phyloP scores from a whole-genome alignment of 1,284 basidiomycete species.

The Fomitiporia mediterranea region DNA sequence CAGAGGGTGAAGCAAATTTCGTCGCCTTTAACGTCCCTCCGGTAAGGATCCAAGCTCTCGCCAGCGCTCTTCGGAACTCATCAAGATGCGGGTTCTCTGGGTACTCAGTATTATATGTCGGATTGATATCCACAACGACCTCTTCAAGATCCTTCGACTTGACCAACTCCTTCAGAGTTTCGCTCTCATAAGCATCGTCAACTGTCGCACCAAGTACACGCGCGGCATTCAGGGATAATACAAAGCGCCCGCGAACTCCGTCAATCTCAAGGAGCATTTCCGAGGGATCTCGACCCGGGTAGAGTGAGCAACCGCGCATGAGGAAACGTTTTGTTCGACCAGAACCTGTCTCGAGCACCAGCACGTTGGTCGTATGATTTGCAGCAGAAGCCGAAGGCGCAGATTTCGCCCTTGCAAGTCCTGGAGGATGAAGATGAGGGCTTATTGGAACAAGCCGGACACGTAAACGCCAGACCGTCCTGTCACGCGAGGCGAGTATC shows the following conservation, averaged over 20 bases:
- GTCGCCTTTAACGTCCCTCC: constrained; percentile 3
- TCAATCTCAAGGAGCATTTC: constrained; percentile 11
- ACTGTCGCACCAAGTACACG: neutral
- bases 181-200: neutral
- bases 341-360: constrained; percentile 16
- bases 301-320: constrained; percentile 14
- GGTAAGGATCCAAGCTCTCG: constrained; percentile 1
- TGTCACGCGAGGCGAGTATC: constrained; percentile 18
- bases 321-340: constrained; percentile 17
- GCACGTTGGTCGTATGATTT: constrained; percentile 5
- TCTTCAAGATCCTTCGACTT: neutral
- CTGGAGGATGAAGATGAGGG: neutral
- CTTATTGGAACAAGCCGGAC: constrained; percentile 5
- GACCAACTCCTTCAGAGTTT: neutral
- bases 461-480: constrained; percentile 18
- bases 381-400: neutral
- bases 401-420: constrained; percentile 2
- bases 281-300: constrained; percentile 13
- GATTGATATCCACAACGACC: neutral
- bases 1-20: neutral
- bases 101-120: neutral
- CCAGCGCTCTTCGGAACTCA: neutral
- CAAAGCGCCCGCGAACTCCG: constrained; percentile 11
- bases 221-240: constrained; percentile 7
- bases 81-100: neutral